Base-by-base conservation (phyloP, 1,139 yeast species). In the Hansenula sp. region DNA sequence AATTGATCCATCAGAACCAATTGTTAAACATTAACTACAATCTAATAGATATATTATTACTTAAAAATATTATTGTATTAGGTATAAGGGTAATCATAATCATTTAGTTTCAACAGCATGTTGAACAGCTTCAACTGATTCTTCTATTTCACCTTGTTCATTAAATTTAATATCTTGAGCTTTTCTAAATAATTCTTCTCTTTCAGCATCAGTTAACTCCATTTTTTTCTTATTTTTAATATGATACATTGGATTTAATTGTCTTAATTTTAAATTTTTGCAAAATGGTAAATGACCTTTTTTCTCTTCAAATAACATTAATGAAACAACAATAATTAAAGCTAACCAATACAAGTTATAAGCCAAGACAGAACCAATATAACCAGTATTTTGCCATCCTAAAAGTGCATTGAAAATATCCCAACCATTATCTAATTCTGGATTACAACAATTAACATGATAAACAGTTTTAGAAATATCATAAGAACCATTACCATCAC, bases 361-460 rank as follows among this genome's bases (percentile, higher is more conserved):
- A 38, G 89, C 75, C 36, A 88, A 68, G 46, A 89, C 88, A 2
- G 95, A 84, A 41, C 95, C 95, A 57, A 86, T 77, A 48, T 95
- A 88, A 44, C 96, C 96, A 43, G 89, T 74, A 64, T 87, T 87
- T 68, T 86, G 95, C 96, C 96, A 87, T 50, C 95, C 95, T 41
- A 87, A 66, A 41, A 86, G 63, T 12, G 95, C 84, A 57, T 87
- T 88, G 74, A 89, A 88, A 46, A 89, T 78, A 77, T 85, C 94
- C 96, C 96, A 89, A 67, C 94, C 94, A 46, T 86, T 82, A 60
- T 88, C 95, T 37, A 72, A 71, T 64, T 82, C 86, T 29, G 95
- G 95, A 66, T 87, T 88, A 68, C 96, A 89, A 67, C 96, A 89
- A 71, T 89, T 88, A 47, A 89, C 90, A 63, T 89, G 97, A 88